Conservation (phyloP, 169 alveolate genomes). For the Plasmodium gonderi region DNA sequence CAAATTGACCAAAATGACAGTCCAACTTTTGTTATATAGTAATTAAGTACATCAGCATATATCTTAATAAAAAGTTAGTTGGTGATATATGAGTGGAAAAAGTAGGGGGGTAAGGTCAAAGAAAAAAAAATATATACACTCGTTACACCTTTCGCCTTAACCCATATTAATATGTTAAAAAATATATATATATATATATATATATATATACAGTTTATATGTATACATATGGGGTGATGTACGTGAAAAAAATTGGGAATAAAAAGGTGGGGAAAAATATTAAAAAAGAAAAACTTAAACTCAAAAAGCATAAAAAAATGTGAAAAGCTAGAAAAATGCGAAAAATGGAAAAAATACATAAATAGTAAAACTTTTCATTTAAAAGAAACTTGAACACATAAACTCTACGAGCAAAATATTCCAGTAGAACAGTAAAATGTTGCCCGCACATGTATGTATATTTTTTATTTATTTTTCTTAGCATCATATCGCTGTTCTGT, state of each 20-base stretch:
- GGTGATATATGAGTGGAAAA: not conserved
- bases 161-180: constrained; percentile 13
- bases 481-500: not conserved
- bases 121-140: not conserved
- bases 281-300: not conserved
- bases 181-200: not conserved
- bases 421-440: not conserved
- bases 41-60: constrained; percentile 16
- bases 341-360: no score
- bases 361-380: not conserved
- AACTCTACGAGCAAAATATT: not conserved
- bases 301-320: not conserved
- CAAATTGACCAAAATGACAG: not conserved
- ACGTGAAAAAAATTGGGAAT: not conserved
- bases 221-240: not conserved
- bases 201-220: not conserved
- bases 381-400: not conserved
- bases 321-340: no score
- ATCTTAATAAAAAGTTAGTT: constrained; percentile 11
- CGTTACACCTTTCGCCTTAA: constrained; percentile 38
- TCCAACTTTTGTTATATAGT: not conserved
- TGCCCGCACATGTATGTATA: not conserved
- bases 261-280: no score
- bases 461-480: not conserved
- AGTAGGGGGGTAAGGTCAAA: not conserved